Percentiles rank a stretch among this genome's conserved stretches.
These are phyloP conservation scores for Hawksworthiomyces lignivorus DNA, from an alignment of 2,329 filamentous ascomycete genomes.

Conservation along the genomic window DNA sequence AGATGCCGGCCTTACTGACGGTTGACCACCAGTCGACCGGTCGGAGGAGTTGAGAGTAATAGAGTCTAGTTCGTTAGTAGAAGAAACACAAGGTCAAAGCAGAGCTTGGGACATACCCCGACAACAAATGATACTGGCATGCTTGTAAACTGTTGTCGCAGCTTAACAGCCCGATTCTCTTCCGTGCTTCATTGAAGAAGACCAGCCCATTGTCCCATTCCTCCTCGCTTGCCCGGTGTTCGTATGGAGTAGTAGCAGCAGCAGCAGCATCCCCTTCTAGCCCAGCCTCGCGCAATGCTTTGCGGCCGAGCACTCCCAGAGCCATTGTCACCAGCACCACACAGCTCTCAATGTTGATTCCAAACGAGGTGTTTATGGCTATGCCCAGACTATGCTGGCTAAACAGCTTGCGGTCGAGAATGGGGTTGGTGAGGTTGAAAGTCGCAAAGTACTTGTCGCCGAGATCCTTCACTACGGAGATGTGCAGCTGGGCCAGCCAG, in stretches of 20 bases:
- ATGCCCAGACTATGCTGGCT: constrained; percentile 40
- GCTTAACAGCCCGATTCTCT: constrained; percentile 32
- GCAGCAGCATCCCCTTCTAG: constrained; percentile 29
- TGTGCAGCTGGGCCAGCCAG: constrained; percentile 39
- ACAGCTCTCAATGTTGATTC: constrained; percentile 43
- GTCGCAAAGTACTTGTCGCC: constrained; percentile 46
- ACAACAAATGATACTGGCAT: constrained; percentile 45
- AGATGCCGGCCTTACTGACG: constrained; percentile 42
- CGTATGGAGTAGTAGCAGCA: not conserved
- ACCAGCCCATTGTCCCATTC: constrained; percentile 29
- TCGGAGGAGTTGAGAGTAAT: constrained; percentile 41
- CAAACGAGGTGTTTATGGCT: constrained; percentile 41
- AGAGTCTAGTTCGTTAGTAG: constrained; percentile 7
- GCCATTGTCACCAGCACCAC: constrained; percentile 43
- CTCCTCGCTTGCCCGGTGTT: not conserved
- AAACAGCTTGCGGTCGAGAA: constrained; percentile 44
- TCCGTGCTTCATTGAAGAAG: constrained; percentile 47
- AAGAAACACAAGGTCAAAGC: not conserved
- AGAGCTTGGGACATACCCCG: constrained; percentile 28
- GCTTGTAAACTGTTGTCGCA: constrained; percentile 34
- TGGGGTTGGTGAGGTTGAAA: constrained; percentile 44
- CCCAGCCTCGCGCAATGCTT: constrained; percentile 39
- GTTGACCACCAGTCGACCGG: constrained; percentile 47
- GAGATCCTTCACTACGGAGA: constrained; percentile 42
- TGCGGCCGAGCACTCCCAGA: constrained; percentile 41